Percentiles rank a stretch among this genome's conserved stretches.
Conservation (phyloP, 169 alveolate genomes). For the Plasmodium cynomolgi region DNA sequence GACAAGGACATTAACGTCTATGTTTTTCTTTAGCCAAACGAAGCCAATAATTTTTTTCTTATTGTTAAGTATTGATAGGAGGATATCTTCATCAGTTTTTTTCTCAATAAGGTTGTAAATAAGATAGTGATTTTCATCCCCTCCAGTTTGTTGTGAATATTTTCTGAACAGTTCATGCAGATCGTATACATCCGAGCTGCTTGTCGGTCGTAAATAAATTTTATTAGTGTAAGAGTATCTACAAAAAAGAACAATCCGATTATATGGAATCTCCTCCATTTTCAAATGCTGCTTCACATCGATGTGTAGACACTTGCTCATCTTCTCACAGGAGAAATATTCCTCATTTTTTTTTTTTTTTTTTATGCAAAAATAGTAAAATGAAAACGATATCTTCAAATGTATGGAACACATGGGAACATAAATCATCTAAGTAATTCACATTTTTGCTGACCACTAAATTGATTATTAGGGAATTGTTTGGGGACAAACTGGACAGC, state of each 20-base stretch:
- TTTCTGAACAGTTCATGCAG: constrained; percentile 52
- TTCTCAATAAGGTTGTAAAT: constrained; percentile 50
- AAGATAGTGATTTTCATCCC: constrained; percentile 14
- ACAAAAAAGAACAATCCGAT: constrained; percentile 5
- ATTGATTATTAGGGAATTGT: constrained; percentile 45
- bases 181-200: constrained; percentile 53
- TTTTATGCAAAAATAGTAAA: constrained; percentile 29
- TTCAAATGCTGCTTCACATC: neutral
- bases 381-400: constrained; percentile 35
- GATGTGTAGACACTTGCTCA: constrained; percentile 18
- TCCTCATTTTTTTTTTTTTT: neutral
- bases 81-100: constrained; percentile 42
- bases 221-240: constrained; percentile 28
- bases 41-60: constrained; percentile 58
- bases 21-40: constrained; percentile 40
- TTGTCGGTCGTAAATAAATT: constrained; percentile 13
- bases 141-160: neutral
- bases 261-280: neutral
- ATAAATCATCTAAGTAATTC: constrained; percentile 24
- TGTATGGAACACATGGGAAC: constrained; percentile 10
- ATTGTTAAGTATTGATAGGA: constrained; percentile 27
- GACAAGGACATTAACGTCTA: constrained; percentile 42
- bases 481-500: constrained; percentile 6
- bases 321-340: neutral
- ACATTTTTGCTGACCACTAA: constrained; percentile 8